Evolutionary conservation across 2,329 filamentous ascomycete genomes (phyloP).

Genomic region (Hymenoscyphus occultus): DNA sequence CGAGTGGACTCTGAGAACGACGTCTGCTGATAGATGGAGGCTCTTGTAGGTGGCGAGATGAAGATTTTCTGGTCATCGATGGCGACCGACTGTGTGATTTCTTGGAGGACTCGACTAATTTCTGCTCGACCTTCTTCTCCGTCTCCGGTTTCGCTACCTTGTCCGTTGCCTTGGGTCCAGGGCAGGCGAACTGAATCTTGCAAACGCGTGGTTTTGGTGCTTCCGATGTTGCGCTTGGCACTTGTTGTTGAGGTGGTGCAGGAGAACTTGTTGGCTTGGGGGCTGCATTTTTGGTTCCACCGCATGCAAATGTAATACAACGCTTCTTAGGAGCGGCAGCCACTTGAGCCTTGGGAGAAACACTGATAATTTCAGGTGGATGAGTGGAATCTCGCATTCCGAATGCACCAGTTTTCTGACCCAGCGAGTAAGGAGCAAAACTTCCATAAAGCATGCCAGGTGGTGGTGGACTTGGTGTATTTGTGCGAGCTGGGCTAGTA

Average conservation of each 20-base stretch:
- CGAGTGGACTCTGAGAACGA: slow-evolving; percentile 40
- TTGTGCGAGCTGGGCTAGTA: slow-evolving; percentile 84
- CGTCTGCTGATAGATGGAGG: slow-evolving; percentile 35
- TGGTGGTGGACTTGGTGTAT: slow-evolving; percentile 83
- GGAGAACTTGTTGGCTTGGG: slow-evolving; percentile 40
- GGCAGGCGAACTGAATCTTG: slow-evolving; percentile 72
- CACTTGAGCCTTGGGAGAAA: slow-evolving; percentile 47
- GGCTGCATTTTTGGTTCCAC: slow-evolving; percentile 49
- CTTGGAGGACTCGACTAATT: slow-evolving; percentile 21
- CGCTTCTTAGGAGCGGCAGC: slow-evolving; percentile 73
- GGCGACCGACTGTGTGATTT: slow-evolving; percentile 29
- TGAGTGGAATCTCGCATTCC: slow-evolving; percentile 13
- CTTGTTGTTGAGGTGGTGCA: slow-evolving; percentile 32
- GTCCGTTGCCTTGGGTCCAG: slow-evolving; percentile 48
- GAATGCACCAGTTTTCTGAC: slow-evolving; percentile 19
- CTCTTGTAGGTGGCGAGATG: slow-evolving; percentile 27
- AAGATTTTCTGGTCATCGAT: slow-evolving; percentile 31
- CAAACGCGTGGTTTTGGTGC: slow-evolving; percentile 53
- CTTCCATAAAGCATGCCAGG: slow-evolving; percentile 53
- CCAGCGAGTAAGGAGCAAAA: slow-evolving; percentile 32
- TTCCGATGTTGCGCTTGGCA: slow-evolving; percentile 31
- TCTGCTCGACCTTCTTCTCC: slow-evolving; percentile 12
- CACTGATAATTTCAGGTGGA: slow-evolving; percentile 20
- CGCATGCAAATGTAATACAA: slow-evolving; percentile 88
- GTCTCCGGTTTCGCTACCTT: slow-evolving; percentile 29